phyloP scores from a whole-genome alignment of 345 rosid genomes.

The Laguncularia racemosa region DNA sequence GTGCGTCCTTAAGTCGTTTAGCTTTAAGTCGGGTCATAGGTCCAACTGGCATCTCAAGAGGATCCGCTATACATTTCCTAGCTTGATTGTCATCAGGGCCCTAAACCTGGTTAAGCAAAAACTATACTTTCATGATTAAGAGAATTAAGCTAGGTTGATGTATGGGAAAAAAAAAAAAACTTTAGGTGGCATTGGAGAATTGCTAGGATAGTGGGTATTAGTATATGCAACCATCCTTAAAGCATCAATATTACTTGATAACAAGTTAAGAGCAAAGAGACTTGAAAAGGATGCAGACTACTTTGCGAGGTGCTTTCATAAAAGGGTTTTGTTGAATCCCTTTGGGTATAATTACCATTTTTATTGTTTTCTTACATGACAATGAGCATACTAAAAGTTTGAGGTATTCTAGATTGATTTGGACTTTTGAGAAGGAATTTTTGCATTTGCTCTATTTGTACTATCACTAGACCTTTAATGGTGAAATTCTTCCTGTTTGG shows the following conservation, averaged over 20 bases:
- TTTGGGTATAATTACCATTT: conserved; percentile 22
- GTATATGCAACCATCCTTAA: conserved; percentile 28
- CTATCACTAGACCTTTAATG: conserved; percentile 26
- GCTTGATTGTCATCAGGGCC: too few relatives aligned
- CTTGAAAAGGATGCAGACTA: conserved; percentile 32
- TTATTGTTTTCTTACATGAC: conserved; percentile 36
- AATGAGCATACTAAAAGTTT: too few relatives aligned
- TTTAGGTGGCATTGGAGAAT: too few relatives aligned
- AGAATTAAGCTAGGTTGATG: too few relatives aligned
- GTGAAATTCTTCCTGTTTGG: conserved; percentile 15
- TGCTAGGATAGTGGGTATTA: too few relatives aligned
- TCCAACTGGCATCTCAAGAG: too few relatives aligned
- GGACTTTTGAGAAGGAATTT: conserved; percentile 23
- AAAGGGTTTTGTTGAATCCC: conserved; percentile 44
- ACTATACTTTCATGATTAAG: conserved; percentile 33
- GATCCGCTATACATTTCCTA: too few relatives aligned
- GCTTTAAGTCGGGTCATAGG: too few relatives aligned
- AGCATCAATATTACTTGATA: conserved; percentile 15
- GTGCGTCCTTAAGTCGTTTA: too few relatives aligned
- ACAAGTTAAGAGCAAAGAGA: conserved; percentile 25
- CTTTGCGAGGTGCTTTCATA: conserved; percentile 80
- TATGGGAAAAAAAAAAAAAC: too few relatives aligned
- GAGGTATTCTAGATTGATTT: conserved; percentile 30
- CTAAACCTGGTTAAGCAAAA: conserved; percentile 30
- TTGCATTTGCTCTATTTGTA: conserved; percentile 22